Conservation (phyloP, 306 rosid species). For the Acacia acuminata region DNA sequence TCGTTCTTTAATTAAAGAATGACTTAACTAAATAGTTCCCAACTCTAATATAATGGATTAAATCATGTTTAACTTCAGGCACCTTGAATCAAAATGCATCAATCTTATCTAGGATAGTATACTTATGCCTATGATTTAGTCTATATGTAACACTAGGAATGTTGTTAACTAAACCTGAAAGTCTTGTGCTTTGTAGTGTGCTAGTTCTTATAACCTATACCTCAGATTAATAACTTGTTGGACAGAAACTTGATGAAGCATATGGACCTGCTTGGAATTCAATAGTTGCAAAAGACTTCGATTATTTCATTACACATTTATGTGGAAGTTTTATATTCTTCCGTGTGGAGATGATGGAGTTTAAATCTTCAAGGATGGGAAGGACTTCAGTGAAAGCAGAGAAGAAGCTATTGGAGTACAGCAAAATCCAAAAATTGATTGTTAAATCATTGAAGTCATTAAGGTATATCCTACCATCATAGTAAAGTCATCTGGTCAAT, state of each 20-base stretch:
- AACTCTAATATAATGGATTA: not conserved
- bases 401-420: conserved; percentile 56
- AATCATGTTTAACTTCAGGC: not conserved
- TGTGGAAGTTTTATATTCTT: conserved; percentile 66
- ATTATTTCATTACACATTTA: conserved; percentile 66
- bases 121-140: not conserved
- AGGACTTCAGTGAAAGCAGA: conserved; percentile 46
- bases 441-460: conserved; percentile 16
- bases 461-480: not conserved
- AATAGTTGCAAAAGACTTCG: conserved; percentile 70
- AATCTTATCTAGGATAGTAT: not conserved
- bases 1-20: not conserved
- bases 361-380: conserved; percentile 75
- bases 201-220: not conserved
- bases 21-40: not conserved
- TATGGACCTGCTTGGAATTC: conserved; percentile 74
- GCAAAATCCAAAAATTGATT: conserved; percentile 31
- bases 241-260: conserved; percentile 61
- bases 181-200: not conserved
- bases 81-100: not conserved
- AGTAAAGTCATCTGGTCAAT: not conserved
- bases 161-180: not conserved
- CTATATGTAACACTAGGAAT: not conserved
- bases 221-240: conserved; percentile 12
- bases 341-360: conserved; percentile 65